phyloP scores from a whole-genome alignment of 306 rosid species.

The Begonia masoniana region DNA sequence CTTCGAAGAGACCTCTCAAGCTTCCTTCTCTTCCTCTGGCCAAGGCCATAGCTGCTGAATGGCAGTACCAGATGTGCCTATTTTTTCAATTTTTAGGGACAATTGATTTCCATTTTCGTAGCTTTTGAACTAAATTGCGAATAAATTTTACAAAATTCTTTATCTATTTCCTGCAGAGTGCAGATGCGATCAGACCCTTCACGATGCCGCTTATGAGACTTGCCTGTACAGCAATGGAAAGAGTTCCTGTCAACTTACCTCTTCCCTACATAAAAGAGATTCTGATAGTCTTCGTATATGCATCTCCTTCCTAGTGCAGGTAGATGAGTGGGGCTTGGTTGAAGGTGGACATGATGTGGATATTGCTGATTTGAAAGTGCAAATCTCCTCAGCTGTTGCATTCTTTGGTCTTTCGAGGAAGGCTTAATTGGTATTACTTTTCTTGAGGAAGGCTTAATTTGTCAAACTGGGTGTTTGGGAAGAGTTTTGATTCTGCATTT shows the following conservation, averaged over 20 bases:
- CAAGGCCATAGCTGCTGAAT: constrained; percentile 77
- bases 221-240: constrained; percentile 87
- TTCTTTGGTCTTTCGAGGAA: constrained; percentile 71
- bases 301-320: constrained; percentile 25
- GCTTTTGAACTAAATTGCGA: neutral
- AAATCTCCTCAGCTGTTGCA: constrained; percentile 64
- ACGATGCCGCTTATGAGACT: constrained; percentile 93
- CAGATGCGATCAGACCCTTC: constrained; percentile 89
- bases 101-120: neutral
- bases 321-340: constrained; percentile 87
- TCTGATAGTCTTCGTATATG: neutral
- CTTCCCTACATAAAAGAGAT: neutral
- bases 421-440: too few species aligned
- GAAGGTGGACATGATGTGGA: constrained; percentile 99
- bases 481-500: constrained; percentile 1
- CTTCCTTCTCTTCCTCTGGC: constrained; percentile 68
- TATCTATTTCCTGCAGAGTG: constrained; percentile 29
- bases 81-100: too few species aligned
- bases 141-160: neutral
- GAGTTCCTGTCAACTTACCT: constrained; percentile 42
- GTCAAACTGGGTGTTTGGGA: neutral
- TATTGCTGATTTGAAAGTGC: constrained; percentile 70
- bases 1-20: constrained; percentile 76
- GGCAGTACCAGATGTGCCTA: constrained; percentile 74
- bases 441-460: too few species aligned